Conservation (phyloP, 345 rosid species). For the Rhizophora apiculata region DNA sequence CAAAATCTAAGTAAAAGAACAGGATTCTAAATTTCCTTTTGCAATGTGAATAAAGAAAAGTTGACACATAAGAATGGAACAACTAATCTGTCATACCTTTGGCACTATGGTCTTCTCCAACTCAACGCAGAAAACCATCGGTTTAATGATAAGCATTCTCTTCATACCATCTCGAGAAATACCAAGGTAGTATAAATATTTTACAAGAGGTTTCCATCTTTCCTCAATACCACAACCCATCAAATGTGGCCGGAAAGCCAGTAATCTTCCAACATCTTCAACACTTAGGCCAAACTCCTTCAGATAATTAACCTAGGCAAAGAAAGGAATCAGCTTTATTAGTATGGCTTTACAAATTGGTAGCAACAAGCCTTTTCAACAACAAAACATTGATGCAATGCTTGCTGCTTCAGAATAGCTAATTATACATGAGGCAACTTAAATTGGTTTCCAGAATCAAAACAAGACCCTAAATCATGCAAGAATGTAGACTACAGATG, state of each 20-base stretch:
- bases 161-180: slow-evolving; percentile 81
- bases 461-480: slow-evolving; percentile 1
- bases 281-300: slow-evolving; percentile 80
- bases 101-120: slow-evolving; percentile 66
- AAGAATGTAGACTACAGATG: background rate
- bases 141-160: slow-evolving; percentile 80
- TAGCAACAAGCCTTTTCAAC: background rate
- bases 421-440: background rate
- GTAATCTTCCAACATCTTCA: slow-evolving; percentile 68
- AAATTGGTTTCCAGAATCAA: background rate
- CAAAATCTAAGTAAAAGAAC: no score
- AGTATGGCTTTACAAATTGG: background rate
- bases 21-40: no score
- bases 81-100: slow-evolving; percentile 41
- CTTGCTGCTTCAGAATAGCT: background rate
- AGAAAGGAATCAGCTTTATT: slow-evolving; percentile 10
- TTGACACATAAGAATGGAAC: background rate
- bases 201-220: slow-evolving; percentile 85
- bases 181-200: slow-evolving; percentile 82
- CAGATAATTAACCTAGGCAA: slow-evolving; percentile 62
- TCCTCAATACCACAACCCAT: slow-evolving; percentile 82
- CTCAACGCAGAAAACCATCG: slow-evolving; percentile 75
- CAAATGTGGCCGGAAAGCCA: slow-evolving; percentile 82
- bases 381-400: background rate
- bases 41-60: background rate